Conservation (phyloP, 164 flowering plant genomes). For the Saururus chinensis region DNA sequence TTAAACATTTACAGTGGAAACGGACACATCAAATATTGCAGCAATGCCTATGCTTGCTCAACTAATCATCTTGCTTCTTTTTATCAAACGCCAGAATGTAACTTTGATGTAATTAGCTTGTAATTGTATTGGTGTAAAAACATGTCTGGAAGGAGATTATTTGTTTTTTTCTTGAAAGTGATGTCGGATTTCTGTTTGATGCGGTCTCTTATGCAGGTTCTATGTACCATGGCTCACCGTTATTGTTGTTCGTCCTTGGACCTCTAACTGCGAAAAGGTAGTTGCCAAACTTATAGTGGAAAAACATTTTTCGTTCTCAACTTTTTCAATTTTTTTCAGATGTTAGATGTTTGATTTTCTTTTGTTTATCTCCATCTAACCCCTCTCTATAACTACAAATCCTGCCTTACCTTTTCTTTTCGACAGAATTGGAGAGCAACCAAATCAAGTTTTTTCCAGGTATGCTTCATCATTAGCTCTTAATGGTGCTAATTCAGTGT, state of each 20-base stretch:
- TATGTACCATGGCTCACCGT: slow-evolving; percentile 95
- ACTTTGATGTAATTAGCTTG: too few relatives aligned
- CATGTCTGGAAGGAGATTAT: neutral
- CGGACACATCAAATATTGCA: too few relatives aligned
- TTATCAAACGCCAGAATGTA: too few relatives aligned
- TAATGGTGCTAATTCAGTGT: neutral
- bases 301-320: neutral
- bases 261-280: slow-evolving; percentile 77
- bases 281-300: neutral
- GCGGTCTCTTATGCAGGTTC: slow-evolving; percentile 48
- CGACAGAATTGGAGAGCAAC: slow-evolving; percentile 60
- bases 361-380: neutral
- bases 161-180: neutral
- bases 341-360: neutral
- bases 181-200: neutral
- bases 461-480: slow-evolving; percentile 7
- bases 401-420: neutral
- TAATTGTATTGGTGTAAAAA: too few relatives aligned
- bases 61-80: too few relatives aligned
- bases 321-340: too few relatives aligned
- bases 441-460: slow-evolving; percentile 64
- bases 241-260: slow-evolving; percentile 67
- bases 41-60: too few relatives aligned
- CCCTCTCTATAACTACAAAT: neutral
- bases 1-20: too few relatives aligned